Evolutionary conservation across 2,329 filamentous ascomycete species (phyloP).

Genomic region (Claviceps sp.): DNA sequence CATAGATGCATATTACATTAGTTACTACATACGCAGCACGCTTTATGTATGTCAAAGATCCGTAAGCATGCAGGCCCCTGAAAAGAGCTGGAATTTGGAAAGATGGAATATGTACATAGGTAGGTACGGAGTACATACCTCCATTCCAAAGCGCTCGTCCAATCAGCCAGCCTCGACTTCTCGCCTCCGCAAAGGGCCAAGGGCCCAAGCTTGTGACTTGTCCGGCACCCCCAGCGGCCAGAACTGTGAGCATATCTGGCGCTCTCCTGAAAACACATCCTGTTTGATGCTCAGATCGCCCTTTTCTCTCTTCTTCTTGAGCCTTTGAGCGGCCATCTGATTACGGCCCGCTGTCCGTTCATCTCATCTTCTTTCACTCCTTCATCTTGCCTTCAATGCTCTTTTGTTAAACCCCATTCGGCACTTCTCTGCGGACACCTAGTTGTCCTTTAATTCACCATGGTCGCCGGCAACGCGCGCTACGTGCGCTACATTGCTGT

Average conservation of each 20-base stretch:
- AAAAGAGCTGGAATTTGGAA: too few species aligned
- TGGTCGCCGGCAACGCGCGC: conserved; percentile 58
- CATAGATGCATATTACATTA: too few species aligned
- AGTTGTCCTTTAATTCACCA: conserved; percentile 13
- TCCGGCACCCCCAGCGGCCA: background rate
- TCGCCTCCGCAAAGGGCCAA: too few species aligned
- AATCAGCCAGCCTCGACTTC: too few species aligned
- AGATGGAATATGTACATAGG: too few species aligned
- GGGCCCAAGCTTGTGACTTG: too few species aligned
- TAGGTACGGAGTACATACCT: too few species aligned
- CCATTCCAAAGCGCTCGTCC: too few species aligned
- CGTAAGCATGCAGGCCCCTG: too few species aligned
- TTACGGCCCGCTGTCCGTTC: background rate
- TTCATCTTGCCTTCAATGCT: background rate
- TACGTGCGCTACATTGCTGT: conserved; percentile 69
- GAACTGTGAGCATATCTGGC: background rate
- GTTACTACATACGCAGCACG: too few species aligned
- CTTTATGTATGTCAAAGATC: too few species aligned
- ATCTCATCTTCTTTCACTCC: background rate
- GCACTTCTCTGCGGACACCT: background rate
- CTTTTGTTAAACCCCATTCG: background rate
- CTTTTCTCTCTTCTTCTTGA: background rate
- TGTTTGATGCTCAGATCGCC: background rate
- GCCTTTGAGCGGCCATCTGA: background rate
- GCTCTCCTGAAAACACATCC: background rate